Base-by-base conservation (phyloP, 1,139 yeast species). In the Pichia sp. region DNA sequence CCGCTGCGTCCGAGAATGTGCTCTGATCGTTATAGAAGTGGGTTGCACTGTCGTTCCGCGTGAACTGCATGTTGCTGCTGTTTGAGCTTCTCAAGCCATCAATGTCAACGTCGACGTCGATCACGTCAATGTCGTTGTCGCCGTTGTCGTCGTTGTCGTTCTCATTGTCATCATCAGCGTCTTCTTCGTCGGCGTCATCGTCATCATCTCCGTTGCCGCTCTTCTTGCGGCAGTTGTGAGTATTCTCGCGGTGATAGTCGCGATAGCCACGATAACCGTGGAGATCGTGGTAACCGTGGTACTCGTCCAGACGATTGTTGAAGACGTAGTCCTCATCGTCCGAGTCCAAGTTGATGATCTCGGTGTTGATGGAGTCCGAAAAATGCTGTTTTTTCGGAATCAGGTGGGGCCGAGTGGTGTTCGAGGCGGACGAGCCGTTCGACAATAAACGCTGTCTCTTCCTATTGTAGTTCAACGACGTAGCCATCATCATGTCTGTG, bases 281-380 rank as follows among this genome's bases (percentile, higher is more conserved):
- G 32, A 23, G 26, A 46, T 46, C 41, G 19, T 46, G 41, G 41
- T 32, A 46, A 6, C 26, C 13, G 32, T 40, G 16, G 13, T 45
- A 44, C 23, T 50, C 40, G 11, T 34, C 26, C 15, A 42, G 29
- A 36, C 30, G n/a, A 6, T 26, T 29, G 23, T 44, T 72, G 47
- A 70, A 72, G 16, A 67, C 67, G 47, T 69, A 64, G 38, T 69
- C 69, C n/a, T 73, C 76, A 16, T 73, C 72, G 45, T 74, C 77
- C 0, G 76, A 72, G 53, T 72, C 76, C 47, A 73, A 57, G 36
- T 70, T 65, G 36, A 72, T 66, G 1, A 72, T 64, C 57, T 62
- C 70, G 13, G 54, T 53, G 26, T 51, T 41, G 15, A 54, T 32
- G 8, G 49, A 16, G 32, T 50, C 42, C n/a, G 50, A 30, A 19